A percentile compares a stretch with the other conserved stretches of the same genome.
Evolutionary conservation across 2,329 filamentous ascomycete species (phyloP).

Genomic region (Nemania sp.): DNA sequence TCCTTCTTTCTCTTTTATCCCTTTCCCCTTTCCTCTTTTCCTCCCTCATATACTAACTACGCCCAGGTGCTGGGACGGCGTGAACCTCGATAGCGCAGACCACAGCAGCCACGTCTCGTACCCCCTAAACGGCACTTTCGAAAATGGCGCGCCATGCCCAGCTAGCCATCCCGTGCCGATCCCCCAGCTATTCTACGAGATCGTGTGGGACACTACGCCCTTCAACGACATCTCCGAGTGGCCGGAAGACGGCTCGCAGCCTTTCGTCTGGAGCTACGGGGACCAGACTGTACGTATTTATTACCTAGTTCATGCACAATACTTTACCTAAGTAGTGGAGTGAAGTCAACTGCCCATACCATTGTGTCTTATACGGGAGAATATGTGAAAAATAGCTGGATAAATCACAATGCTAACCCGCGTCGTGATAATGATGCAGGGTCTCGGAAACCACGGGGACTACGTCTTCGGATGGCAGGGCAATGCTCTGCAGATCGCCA

Average conservation of each 20-base stretch:
- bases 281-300: constrained; percentile 28
- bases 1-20: background rate
- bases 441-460: constrained; percentile 50
- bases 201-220: constrained; percentile 45
- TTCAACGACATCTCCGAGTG: constrained; percentile 41
- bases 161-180: constrained; percentile 45
- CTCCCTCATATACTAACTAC: background rate
- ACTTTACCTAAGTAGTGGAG: too few species aligned
- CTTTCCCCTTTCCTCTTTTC: background rate
- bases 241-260: constrained; percentile 29
- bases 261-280: constrained; percentile 39
- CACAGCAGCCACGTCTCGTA: constrained; percentile 58
- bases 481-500: constrained; percentile 50
- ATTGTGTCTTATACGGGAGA: too few species aligned
- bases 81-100: constrained; percentile 59
- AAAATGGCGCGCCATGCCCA: constrained; percentile 44
- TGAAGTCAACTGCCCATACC: too few species aligned
- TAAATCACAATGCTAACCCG: constrained; percentile 38
- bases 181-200: constrained; percentile 47
- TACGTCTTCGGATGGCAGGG: constrained; percentile 52
- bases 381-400: too few species aligned
- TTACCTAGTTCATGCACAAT: too few species aligned
- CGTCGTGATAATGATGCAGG: too few species aligned
- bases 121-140: constrained; percentile 51
- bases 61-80: constrained; percentile 63